Conservation (phyloP, 2,329 filamentous ascomycete species). For the Venturia nashicola region DNA sequence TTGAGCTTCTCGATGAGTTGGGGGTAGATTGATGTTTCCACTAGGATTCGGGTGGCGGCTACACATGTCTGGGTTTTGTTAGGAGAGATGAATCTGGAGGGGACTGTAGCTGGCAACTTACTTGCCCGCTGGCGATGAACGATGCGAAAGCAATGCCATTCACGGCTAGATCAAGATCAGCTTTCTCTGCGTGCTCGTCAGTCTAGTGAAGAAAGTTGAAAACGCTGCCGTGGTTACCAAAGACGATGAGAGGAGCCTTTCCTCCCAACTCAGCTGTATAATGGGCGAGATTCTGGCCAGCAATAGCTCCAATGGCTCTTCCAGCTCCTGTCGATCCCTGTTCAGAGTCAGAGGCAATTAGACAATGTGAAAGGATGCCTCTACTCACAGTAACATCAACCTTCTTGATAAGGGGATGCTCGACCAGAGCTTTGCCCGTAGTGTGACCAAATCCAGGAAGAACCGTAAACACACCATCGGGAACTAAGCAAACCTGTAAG, state of each 20-base stretch:
- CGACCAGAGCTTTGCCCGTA: conserved; percentile 55
- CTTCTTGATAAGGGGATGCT: conserved; percentile 60
- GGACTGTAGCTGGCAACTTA: background rate
- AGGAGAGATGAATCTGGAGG: background rate
- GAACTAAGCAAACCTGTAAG: conserved; percentile 29
- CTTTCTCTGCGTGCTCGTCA: conserved; percentile 15
- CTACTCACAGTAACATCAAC: conserved; percentile 52
- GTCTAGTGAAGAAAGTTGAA: background rate
- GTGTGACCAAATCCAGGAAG: conserved; percentile 58
- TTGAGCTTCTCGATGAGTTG: conserved; percentile 28
- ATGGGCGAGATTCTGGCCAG: conserved; percentile 49
- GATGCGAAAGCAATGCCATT: conserved; percentile 27
- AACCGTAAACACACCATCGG: conserved; percentile 65
- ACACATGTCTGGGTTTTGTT: conserved; percentile 37
- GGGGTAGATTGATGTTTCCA: conserved; percentile 32
- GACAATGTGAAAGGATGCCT: background rate
- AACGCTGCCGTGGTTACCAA: conserved; percentile 10
- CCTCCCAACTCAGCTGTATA: conserved; percentile 50
- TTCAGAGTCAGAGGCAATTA: background rate
- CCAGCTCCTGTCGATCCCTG: conserved; percentile 48
- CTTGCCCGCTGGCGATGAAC: conserved; percentile 37
- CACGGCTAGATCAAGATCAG: conserved; percentile 23
- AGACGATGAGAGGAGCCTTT: conserved; percentile 32
- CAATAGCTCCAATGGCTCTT: conserved; percentile 63
- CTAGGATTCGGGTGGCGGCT: conserved; percentile 41